phyloP scores from a whole-genome alignment of 106 monocot genomes.

The Dioscorea alata region DNA sequence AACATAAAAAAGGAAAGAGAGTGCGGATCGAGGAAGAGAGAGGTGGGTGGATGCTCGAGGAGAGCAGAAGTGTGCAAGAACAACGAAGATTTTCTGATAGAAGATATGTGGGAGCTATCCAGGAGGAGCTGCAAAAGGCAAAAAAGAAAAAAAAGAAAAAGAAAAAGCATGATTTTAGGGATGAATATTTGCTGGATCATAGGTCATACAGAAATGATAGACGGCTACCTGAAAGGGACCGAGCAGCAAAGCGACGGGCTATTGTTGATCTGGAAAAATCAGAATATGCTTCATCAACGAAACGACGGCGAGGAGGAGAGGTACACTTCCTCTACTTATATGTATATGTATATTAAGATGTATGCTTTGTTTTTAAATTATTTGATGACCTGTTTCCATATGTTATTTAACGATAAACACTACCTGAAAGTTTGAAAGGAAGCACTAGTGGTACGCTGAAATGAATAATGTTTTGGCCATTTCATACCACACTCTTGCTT shows the following conservation, averaged over 20 bases:
- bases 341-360: too few relatives aligned
- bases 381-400: too few relatives aligned
- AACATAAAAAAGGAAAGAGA: slow-evolving; percentile 36
- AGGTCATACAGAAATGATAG: slow-evolving; percentile 61
- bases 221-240: slow-evolving; percentile 63
- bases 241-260: slow-evolving; percentile 59
- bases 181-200: slow-evolving; percentile 64
- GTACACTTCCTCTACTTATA: slow-evolving; percentile 19
- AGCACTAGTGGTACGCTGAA: too few relatives aligned
- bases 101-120: slow-evolving; percentile 34
- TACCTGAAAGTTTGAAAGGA: too few relatives aligned
- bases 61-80: slow-evolving; percentile 34
- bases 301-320: slow-evolving; percentile 89
- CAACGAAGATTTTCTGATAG: slow-evolving; percentile 42
- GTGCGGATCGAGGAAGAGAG: slow-evolving; percentile 35
- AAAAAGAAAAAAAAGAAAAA: slow-evolving; percentile 73
- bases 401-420: too few relatives aligned
- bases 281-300: slow-evolving; percentile 57
- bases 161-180: slow-evolving; percentile 62
- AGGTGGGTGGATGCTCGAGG: slow-evolving; percentile 28
- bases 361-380: too few relatives aligned
- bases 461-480: too few relatives aligned
- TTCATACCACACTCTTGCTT: too few relatives aligned
- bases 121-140: slow-evolving; percentile 33
- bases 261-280: slow-evolving; percentile 33